Base-by-base conservation (phyloP, 108 stramenopile species). In the Fragilaria crotonensis region DNA sequence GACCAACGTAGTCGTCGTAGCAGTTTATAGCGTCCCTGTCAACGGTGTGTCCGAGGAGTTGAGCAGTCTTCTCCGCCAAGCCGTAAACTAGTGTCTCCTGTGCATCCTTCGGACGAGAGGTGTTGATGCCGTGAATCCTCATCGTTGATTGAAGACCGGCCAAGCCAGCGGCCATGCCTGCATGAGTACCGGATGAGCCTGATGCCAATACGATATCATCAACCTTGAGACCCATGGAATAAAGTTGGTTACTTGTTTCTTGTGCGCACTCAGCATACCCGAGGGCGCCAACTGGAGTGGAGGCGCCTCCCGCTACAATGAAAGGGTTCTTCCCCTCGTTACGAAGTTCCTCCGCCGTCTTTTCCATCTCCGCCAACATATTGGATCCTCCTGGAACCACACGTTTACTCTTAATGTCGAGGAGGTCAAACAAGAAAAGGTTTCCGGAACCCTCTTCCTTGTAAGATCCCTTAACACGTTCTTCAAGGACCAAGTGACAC, bases 401-500 rank as follows among this genome's bases (percentile, higher is more conserved):
- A 5, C 47, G 52, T 44, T 64, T 30, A n/a, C 62, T 67, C n/a
- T n/a, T n/a, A n/a, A n/a, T n/a, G 22, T 67, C 72, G 30, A 73
- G 47, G 49, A 73, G 48, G 26, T 60, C 62, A 32, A 63, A 62
- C 32, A 68, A 55, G 26, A 57, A 62, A 32, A 57, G 47, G 45
- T 73, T 73, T 2, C 72, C 72, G 1, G 29, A 32, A 19, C 53
- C 72, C 25, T 67, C 60, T 5, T 45, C 26, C 18, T 68, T 49
- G 54, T 64, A 63, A 3, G 55, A 54, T 33, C 57, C 62, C 7
- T 45, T 46, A 14, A 68, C 62, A n/a, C 66, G 66, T 63, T 73
- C 72, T 52, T 73, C 72, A n/a, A 73, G 29, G n/a, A n/a, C 53
- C 36, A 72, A 52, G 31, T 49, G 36, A 23, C 71, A 72, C 27